Evolutionary conservation across 352 stramenopile genomes (phyloP).

Genomic region (Phytophthora boehmeriae): DNA sequence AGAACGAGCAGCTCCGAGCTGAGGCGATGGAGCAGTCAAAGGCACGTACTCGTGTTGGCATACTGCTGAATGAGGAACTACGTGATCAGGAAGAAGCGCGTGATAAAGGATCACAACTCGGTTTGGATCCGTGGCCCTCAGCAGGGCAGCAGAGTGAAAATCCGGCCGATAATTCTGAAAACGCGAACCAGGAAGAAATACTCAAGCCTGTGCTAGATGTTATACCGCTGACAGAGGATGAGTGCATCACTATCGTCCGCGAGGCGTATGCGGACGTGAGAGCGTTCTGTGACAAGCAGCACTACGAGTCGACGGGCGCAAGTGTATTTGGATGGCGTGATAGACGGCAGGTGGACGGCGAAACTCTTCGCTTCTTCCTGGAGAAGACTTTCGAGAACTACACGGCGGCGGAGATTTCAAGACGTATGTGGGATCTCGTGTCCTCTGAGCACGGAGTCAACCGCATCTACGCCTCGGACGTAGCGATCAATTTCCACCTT

Average conservation of each 20-base stretch:
- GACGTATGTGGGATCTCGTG: constrained; percentile 62
- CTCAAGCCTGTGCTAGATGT: constrained; percentile 25
- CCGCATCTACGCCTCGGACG: constrained; percentile 63
- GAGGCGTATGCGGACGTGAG: constrained; percentile 55
- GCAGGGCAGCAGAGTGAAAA: not conserved
- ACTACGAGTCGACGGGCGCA: constrained; percentile 52
- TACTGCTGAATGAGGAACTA: constrained; percentile 62
- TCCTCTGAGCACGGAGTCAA: constrained; percentile 60
- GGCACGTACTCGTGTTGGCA: constrained; percentile 52
- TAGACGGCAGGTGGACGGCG: constrained; percentile 47
- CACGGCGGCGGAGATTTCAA: constrained; percentile 45
- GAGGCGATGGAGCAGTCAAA: constrained; percentile 67
- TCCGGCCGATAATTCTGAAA: not conserved
- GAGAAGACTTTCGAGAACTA: constrained; percentile 63
- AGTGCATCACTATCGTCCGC: constrained; percentile 51
- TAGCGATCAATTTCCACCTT: constrained; percentile 55
- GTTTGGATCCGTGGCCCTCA: constrained; percentile 7
- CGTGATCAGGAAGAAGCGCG: constrained; percentile 40
- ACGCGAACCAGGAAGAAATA: constrained; percentile 9
- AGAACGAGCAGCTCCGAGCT: constrained; percentile 61
- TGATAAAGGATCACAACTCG: constrained; percentile 19
- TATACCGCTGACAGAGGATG: constrained; percentile 41
- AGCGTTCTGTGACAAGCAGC: constrained; percentile 42
- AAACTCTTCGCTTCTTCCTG: constrained; percentile 64
- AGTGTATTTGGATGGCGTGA: constrained; percentile 74